phyloP scores from a whole-genome alignment of 2,329 filamentous ascomycete genomes.

The Beauveria sp. region DNA sequence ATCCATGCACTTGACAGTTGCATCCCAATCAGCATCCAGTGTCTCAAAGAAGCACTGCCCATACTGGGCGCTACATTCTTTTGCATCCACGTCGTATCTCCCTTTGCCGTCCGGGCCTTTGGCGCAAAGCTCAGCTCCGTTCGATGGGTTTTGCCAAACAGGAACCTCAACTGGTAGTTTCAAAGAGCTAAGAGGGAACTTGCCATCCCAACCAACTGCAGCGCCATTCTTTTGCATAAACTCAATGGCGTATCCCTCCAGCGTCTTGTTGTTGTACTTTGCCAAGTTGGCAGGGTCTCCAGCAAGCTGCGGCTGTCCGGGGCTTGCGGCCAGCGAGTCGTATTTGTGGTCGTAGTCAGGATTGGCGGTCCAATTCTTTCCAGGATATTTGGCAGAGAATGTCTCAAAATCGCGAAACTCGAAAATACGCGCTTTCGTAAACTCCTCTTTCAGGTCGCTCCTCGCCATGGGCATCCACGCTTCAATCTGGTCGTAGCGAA shows the following conservation, averaged over 20 bases:
- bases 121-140: no score
- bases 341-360: background rate
- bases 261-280: background rate
- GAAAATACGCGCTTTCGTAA: background rate
- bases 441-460: background rate
- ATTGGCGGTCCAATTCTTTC: background rate
- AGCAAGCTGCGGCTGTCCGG: background rate
- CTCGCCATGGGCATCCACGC: background rate
- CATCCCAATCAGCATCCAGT: no score
- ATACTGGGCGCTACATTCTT: no score
- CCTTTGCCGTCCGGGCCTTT: no score
- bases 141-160: no score
- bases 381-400: background rate
- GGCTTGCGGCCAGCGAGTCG: background rate
- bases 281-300: background rate
- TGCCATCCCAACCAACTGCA: background rate
- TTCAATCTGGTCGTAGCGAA: constrained; percentile 1
- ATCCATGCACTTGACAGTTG: no score
- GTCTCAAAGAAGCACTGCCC: no score
- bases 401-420: background rate
- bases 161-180: background rate
- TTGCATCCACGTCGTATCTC: no score
- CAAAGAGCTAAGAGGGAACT: background rate
- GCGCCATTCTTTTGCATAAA: background rate
- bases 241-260: background rate